These are phyloP conservation scores for Carex cristatella DNA, from an alignment of 176 grass and related monocot species.

Conservation along the genomic window DNA sequence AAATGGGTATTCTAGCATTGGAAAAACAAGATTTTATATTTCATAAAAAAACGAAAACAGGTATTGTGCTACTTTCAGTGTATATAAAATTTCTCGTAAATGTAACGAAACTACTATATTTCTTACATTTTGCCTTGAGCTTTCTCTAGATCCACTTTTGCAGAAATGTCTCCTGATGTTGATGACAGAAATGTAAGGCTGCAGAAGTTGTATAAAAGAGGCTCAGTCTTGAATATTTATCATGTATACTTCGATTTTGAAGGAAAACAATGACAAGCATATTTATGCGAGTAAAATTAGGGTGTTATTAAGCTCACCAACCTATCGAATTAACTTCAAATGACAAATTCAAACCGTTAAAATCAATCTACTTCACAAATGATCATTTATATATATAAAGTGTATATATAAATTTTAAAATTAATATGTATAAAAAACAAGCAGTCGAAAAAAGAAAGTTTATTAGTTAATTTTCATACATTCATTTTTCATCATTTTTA, in stretches of 20 bases:
- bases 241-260: background rate
- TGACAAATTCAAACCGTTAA: too few relatives aligned
- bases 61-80: background rate
- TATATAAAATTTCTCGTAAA: background rate
- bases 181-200: background rate
- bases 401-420: too few relatives aligned
- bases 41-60: background rate
- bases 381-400: too few relatives aligned
- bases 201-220: background rate
- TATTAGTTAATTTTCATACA: too few relatives aligned
- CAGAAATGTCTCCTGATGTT: background rate
- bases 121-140: constrained; percentile 10
- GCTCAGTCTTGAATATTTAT: background rate
- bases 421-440: too few relatives aligned
- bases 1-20: background rate
- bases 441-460: too few relatives aligned
- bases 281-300: too few relatives aligned
- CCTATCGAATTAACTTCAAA: too few relatives aligned
- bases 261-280: background rate
- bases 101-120: background rate
- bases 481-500: too few relatives aligned
- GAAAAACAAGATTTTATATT: background rate
- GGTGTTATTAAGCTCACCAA: too few relatives aligned
- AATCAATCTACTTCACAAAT: too few relatives aligned
- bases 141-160: background rate